Evolutionary conservation across 768 basidiomycete genomes (phyloP).

Genomic region (Lentinula sp.): DNA sequence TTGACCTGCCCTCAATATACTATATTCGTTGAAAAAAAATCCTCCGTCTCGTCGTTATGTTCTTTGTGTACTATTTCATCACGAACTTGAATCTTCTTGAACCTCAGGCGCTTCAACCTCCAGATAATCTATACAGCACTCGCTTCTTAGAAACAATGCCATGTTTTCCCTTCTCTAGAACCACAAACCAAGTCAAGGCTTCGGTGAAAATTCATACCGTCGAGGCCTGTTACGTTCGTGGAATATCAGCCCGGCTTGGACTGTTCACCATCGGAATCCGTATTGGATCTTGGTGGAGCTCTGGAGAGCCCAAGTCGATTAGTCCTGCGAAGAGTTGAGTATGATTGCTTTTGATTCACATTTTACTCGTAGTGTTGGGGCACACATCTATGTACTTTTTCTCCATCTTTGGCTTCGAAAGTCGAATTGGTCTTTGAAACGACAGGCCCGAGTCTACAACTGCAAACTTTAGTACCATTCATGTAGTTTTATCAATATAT

Average conservation of each 20-base stretch:
- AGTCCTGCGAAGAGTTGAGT: constrained; percentile 64
- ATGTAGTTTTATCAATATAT: too few species aligned
- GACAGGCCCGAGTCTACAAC: too few species aligned
- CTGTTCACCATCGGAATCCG: constrained; percentile 44
- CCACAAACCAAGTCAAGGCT: constrained; percentile 68
- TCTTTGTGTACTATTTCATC: too few species aligned
- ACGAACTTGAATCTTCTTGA: too few species aligned
- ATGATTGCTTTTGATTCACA: constrained; percentile 23
- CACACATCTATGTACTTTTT: constrained; percentile 33
- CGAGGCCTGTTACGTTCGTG: constrained; percentile 72
- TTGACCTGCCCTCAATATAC: not conserved
- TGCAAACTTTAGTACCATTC: too few species aligned
- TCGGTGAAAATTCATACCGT: constrained; percentile 35
- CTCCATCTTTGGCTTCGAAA: not conserved
- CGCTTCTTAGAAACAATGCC: not conserved
- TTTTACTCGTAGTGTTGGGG: constrained; percentile 63
- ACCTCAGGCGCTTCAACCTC: too few species aligned
- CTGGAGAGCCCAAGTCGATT: constrained; percentile 34
- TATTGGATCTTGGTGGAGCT: constrained; percentile 47
- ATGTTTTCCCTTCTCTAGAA: not conserved
- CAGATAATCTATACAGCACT: too few species aligned
- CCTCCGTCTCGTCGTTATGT: too few species aligned
- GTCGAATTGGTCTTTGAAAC: too few species aligned
- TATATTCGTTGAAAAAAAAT: too few species aligned
- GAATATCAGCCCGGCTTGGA: constrained; percentile 42